A percentile compares a stretch with the other conserved stretches of the same genome.
These are phyloP conservation scores for Mucor sp. DNA, from an alignment of 371 early-diverging fungal genomes.

Conservation along the genomic window DNA sequence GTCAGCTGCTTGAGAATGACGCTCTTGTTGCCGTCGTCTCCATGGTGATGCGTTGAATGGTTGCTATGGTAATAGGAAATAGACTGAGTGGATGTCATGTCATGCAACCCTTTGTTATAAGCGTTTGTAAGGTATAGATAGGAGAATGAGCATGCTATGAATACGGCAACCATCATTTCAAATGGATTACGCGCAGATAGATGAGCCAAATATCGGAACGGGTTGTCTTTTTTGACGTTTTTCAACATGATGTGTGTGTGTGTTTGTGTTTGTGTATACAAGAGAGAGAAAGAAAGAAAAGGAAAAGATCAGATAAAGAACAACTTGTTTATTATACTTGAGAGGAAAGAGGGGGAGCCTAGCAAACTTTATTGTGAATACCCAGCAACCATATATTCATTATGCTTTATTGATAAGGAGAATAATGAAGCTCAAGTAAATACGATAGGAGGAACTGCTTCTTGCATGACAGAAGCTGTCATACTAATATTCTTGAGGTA, in stretches of 20 bases:
- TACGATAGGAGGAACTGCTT: conserved; percentile 51
- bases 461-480: conserved; percentile 59
- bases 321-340: background rate
- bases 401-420: background rate
- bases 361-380: background rate
- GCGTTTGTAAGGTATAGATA: background rate
- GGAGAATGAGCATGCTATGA: background rate
- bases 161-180: background rate
- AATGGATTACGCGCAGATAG: background rate
- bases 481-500: conserved; percentile 72
- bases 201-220: background rate
- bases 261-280: no score
- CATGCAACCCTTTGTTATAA: background rate
- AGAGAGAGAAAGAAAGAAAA: background rate
- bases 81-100: background rate
- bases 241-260: background rate
- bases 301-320: background rate
- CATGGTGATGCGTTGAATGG: background rate
- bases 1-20: background rate
- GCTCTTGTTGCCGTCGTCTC: background rate
- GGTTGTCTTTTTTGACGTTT: background rate
- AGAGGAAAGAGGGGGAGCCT: no score
- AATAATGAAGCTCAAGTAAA: conserved; percentile 34
- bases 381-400: background rate
- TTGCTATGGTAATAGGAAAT: background rate